Conservation (phyloP, 2,329 filamentous ascomycete genomes). For the Microsporum audouinii region DNA sequence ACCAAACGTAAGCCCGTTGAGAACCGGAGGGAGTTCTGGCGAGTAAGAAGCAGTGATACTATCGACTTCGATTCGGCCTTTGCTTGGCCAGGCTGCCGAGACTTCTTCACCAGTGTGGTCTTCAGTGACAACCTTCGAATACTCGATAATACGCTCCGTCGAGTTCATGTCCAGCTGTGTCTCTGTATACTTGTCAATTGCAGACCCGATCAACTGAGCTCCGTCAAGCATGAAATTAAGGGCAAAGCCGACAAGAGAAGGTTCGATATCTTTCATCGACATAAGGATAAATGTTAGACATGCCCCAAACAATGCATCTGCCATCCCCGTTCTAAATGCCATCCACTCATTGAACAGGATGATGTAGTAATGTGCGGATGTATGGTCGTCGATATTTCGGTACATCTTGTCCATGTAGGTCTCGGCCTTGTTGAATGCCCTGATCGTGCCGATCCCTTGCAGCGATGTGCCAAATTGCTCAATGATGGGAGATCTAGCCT, state of each 20-base stretch:
- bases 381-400: conserved; percentile 1
- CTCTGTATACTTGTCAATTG: not conserved
- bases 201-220: not conserved
- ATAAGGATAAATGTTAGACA: not conserved
- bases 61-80: conserved; percentile 41
- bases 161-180: conserved; percentile 5
- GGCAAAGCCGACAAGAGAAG: conserved; percentile 4
- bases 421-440: not conserved
- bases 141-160: conserved; percentile 4
- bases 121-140: not conserved
- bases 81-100: conserved; percentile 2
- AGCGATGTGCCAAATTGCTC: conserved; percentile 5
- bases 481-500: not conserved
- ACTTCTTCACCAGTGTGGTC: not conserved
- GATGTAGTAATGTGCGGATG: not conserved
- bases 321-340: not conserved
- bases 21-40: conserved; percentile 73
- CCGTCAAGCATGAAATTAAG: conserved; percentile 5
- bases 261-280: not conserved
- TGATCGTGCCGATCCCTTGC: not conserved
- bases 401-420: conserved; percentile 6
- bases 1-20: conserved; percentile 84
- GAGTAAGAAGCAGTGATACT: conserved; percentile 92
- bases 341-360: conserved; percentile 5
- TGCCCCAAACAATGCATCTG: not conserved